Evolutionary conservation across 768 basidiomycete genomes (phyloP).

Genomic region (Mycena amicta): DNA sequence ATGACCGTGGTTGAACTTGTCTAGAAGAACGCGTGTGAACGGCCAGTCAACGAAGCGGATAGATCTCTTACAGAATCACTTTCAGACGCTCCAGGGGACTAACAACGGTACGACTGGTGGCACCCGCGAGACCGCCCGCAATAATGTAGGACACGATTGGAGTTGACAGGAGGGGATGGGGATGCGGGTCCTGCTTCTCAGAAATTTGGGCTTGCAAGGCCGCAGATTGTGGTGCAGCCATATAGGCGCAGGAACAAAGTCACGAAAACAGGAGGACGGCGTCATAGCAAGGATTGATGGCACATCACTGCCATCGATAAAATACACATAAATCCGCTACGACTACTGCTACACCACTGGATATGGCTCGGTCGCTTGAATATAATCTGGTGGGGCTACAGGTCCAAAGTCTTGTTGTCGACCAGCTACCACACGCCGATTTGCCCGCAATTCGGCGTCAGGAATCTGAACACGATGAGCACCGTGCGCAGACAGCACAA

Average conservation of each 20-base stretch:
- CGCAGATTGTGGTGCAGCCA: conserved; percentile 13
- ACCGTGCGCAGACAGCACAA: no score
- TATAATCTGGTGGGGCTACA: conserved; percentile 23
- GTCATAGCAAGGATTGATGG: no score
- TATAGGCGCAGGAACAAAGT: no score
- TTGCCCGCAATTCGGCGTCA: conserved; percentile 15
- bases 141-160: conserved; percentile 47
- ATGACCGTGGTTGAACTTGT: conserved; percentile 82
- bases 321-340: no score
- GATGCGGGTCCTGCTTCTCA: no score
- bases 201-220: no score
- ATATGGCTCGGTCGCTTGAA: conserved; percentile 24
- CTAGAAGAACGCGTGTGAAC: conserved; percentile 42
- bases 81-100: conserved; percentile 91
- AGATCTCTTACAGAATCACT: conserved; percentile 88
- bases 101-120: conserved; percentile 87
- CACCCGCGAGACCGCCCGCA: conserved; percentile 46
- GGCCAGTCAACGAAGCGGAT: neutral
- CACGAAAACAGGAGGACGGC: no score
- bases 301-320: no score
- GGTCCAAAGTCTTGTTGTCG: conserved; percentile 26
- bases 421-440: conserved; percentile 23
- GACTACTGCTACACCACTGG: neutral
- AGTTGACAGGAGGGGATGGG: conserved; percentile 25
- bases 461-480: no score